Evolutionary conservation across 805 yeast species (phyloP).

Genomic region (Teunomyces pallodes): DNA sequence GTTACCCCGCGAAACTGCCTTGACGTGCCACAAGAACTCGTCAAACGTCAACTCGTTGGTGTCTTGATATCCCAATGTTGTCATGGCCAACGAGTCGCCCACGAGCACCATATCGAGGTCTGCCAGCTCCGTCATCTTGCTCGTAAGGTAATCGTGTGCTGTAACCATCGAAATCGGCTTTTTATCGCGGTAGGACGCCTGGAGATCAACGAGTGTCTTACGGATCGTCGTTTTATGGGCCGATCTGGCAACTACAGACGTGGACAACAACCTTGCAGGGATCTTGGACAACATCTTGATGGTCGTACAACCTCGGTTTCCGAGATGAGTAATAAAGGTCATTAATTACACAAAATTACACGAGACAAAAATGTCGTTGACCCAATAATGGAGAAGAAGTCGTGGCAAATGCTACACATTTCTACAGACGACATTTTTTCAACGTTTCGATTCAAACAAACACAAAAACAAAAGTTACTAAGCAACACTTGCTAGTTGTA

Average conservation of each 20-base stretch:
- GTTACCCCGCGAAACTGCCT: constrained; percentile 74
- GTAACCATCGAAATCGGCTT: constrained; percentile 55
- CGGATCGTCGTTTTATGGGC: constrained; percentile 7
- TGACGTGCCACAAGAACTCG: constrained; percentile 73
- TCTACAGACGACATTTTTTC: no score
- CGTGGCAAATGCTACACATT: neutral
- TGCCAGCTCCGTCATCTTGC: constrained; percentile 61
- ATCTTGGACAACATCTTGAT: neutral
- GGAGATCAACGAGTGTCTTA: constrained; percentile 12
- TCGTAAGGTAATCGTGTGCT: constrained; percentile 84
- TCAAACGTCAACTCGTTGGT: constrained; percentile 76
- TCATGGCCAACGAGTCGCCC: constrained; percentile 95
- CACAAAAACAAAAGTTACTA: no score
- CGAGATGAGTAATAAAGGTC: constrained; percentile 1
- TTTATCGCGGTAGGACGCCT: constrained; percentile 8
- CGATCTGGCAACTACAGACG: neutral
- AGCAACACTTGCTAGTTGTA: no score
- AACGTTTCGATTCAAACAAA: no score
- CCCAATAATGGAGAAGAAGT: neutral
- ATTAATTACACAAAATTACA: neutral
- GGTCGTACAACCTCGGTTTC: neutral
- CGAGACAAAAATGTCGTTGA: no score
- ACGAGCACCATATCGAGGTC: constrained; percentile 69
- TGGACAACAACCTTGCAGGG: neutral
- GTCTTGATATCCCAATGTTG: constrained; percentile 73